A percentile compares a stretch with the other conserved stretches of the same genome.
These are phyloP conservation scores for Kluyveromyces lactis DNA, from an alignment of 805 yeast species.

Conservation along the genomic window DNA sequence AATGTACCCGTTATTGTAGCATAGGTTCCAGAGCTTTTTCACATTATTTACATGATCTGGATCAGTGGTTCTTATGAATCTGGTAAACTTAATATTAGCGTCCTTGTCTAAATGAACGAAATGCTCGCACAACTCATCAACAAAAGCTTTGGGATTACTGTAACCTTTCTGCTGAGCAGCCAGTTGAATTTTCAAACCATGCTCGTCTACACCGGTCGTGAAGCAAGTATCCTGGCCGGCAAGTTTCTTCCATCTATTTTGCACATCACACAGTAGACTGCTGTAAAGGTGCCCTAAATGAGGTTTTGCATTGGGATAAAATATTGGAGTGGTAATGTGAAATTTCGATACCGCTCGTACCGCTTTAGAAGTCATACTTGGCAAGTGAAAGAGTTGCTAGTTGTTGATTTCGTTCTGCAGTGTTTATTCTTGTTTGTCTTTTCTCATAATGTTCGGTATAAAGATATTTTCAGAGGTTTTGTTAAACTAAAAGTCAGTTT, in stretches of 20 bases:
- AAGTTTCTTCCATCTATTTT: slow-evolving; percentile 61
- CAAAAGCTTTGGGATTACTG: slow-evolving; percentile 55
- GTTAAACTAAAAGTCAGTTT: no score
- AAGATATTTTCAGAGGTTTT: no score
- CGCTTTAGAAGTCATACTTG: neutral
- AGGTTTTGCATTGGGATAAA: slow-evolving; percentile 91
- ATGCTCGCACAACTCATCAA: slow-evolving; percentile 56
- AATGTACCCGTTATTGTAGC: slow-evolving; percentile 54
- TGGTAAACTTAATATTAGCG: slow-evolving; percentile 51
- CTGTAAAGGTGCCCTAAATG: slow-evolving; percentile 91
- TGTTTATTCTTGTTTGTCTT: no score
- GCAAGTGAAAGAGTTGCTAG: neutral
- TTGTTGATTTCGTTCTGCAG: no score
- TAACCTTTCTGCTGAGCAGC: slow-evolving; percentile 55
- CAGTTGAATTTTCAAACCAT: slow-evolving; percentile 85
- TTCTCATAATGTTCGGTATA: no score
- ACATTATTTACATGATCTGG: slow-evolving; percentile 65
- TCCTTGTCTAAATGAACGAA: slow-evolving; percentile 57
- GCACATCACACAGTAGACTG: slow-evolving; percentile 74
- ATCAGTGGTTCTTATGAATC: slow-evolving; percentile 91
- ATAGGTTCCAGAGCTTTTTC: slow-evolving; percentile 55
- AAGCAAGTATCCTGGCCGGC: slow-evolving; percentile 41
- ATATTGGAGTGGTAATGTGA: slow-evolving; percentile 84
- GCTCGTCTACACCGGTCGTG: slow-evolving; percentile 95
- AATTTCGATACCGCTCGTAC: slow-evolving; percentile 4